Conservation (phyloP, 306 rosid genomes). For the Vicia sativa region DNA sequence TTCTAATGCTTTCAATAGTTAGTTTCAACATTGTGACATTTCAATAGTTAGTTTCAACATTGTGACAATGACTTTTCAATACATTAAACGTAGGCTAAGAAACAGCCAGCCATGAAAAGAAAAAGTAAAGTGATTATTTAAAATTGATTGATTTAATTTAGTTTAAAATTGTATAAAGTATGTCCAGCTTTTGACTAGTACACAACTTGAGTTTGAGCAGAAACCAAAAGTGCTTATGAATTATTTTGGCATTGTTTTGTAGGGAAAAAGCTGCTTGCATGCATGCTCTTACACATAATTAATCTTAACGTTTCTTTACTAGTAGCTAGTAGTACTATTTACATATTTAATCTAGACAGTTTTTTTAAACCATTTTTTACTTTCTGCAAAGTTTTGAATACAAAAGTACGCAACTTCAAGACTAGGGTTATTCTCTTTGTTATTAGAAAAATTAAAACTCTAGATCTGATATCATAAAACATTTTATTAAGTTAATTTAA, state of each 20-base stretch:
- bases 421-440: slow-evolving; percentile 4
- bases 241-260: slow-evolving; percentile 45
- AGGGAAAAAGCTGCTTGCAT: slow-evolving; percentile 30
- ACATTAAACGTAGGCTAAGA: too few species aligned
- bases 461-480: background rate
- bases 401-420: background rate
- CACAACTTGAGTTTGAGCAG: slow-evolving; percentile 40
- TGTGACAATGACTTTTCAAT: too few species aligned
- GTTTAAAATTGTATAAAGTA: slow-evolving; percentile 33
- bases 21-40: too few species aligned
- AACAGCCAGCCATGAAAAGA: too few species aligned
- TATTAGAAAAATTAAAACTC: too few species aligned
- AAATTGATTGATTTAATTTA: background rate
- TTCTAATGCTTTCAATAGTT: too few species aligned
- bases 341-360: background rate
- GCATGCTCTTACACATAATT: background rate
- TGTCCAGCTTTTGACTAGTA: slow-evolving; percentile 43
- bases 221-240: slow-evolving; percentile 42
- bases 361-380: slow-evolving; percentile 5
- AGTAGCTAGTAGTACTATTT: background rate
- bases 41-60: too few species aligned
- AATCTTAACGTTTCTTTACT: background rate
- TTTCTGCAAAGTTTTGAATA: slow-evolving; percentile 1
- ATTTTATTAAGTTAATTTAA: background rate
- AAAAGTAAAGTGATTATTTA: too few species aligned